phyloP scores from a whole-genome alignment of 805 yeast genomes.

The Groenewaldozyma salmanticensis region DNA sequence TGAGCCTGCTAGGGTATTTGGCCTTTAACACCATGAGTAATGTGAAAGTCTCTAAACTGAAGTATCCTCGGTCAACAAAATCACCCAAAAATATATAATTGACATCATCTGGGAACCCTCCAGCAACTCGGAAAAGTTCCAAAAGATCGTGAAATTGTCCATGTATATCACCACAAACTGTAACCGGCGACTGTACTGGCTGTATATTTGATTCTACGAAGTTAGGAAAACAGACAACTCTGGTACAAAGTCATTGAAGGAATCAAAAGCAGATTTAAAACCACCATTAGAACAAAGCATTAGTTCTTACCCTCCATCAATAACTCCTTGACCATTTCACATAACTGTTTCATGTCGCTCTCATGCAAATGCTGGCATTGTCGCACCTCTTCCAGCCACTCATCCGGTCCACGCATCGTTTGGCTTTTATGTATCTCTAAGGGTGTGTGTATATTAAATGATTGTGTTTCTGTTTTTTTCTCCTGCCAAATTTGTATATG shows the following conservation, averaged over 20 bases:
- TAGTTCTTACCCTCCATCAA: constrained; percentile 59
- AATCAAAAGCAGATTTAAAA: not conserved
- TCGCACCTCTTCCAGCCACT: constrained; percentile 89
- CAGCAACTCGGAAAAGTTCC: constrained; percentile 81
- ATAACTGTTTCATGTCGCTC: constrained; percentile 88
- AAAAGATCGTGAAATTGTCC: constrained; percentile 95
- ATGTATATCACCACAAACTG: constrained; percentile 93
- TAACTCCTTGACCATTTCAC: constrained; percentile 90
- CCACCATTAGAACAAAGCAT: not conserved
- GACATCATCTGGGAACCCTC: constrained; percentile 81
- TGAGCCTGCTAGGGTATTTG: constrained; percentile 72
- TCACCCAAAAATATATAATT: constrained; percentile 85
- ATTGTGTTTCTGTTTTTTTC: no score
- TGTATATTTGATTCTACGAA: constrained; percentile 71
- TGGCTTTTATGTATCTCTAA: constrained; percentile 22
- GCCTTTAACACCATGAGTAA: constrained; percentile 88
- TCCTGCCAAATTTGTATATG: no score
- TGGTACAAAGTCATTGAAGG: not conserved
- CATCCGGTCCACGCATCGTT: constrained; percentile 64
- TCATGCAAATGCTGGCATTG: constrained; percentile 85
- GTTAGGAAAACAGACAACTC: constrained; percentile 1
- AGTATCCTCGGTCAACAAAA: constrained; percentile 96
- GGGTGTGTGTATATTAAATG: no score
- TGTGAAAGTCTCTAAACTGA: constrained; percentile 88
- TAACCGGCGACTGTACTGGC: constrained; percentile 87